These are phyloP conservation scores for Candida albicans DNA, from an alignment of 1,139 yeast species.

Conservation along the genomic window DNA sequence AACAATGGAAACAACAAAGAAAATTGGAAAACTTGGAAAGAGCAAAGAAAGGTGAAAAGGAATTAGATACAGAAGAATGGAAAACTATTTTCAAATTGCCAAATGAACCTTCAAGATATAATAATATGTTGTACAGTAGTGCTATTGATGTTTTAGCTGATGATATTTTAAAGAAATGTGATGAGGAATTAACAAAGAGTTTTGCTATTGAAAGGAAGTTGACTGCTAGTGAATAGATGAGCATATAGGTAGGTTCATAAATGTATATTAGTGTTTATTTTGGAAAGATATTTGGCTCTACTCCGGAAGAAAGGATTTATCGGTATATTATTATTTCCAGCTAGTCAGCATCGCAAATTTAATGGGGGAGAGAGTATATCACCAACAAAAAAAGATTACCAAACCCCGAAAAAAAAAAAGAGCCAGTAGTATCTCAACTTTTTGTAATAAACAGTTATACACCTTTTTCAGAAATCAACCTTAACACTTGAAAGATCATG, in stretches of 20 bases:
- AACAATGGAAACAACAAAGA: conserved; percentile 75
- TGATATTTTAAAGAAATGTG: conserved; percentile 63
- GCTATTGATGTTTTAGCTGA: conserved; percentile 70
- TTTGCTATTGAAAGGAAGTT: conserved; percentile 57
- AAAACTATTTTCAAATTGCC: conserved; percentile 66
- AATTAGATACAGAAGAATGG: conserved; percentile 65
- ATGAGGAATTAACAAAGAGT: conserved; percentile 61
- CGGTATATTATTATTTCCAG: no score
- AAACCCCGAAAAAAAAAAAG: background rate
- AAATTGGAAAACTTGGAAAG: conserved; percentile 67
- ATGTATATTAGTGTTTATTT: background rate
- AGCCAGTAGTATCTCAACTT: background rate
- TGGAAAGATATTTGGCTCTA: background rate
- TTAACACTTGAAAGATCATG: background rate
- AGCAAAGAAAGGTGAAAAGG: conserved; percentile 56
- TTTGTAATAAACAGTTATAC: background rate
- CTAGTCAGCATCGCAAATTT: no score
- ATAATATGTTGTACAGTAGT: conserved; percentile 67
- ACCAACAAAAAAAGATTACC: background rate
- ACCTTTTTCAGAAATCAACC: background rate
- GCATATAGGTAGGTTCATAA: background rate
- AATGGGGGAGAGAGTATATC: no score
- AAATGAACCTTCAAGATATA: conserved; percentile 73
- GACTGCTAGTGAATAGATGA: conserved; percentile 11
- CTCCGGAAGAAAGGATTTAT: no score